Base-by-base conservation (phyloP, 495 filamentous ascomycete species). In the Penicillium psychrofluorescens region DNA sequence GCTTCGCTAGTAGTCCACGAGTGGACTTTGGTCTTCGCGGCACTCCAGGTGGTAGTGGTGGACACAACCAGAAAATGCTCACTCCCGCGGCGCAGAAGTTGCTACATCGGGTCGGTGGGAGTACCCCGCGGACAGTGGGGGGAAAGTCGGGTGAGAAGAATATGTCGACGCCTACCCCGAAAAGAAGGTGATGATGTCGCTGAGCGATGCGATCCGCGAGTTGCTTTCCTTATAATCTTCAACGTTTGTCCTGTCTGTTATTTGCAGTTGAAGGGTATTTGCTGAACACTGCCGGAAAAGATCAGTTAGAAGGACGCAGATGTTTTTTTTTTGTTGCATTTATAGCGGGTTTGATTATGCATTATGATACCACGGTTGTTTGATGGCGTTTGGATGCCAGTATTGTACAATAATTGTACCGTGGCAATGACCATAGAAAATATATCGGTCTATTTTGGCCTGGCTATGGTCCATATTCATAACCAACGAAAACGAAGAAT, bases 61-160 rank as follows among this genome's bases (percentile, higher is more conserved):
- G 41, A 2, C 46, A 40, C 12, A 45, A 39, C 34, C 54, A 36
- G 34, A 71, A 66, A 48, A 46, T 61, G 47, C 54, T 78, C 43
- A 77, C 75, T 11, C 92, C 92, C 11, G 92, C 92, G 7, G 92
- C 80, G 30, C 80, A 86, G 67, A 79, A 81, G 56, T 61, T 98
- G 41, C 80, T 88, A 68, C 74, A 78, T 35, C 80, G 72, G 52
- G 77, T 91, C 35, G 57, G 54, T 35, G 81, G 79, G 29, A 77
- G 69, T 38, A 69, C 62, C 7, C 67, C 67, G 36, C 60, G 61
- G 36, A 45, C 51, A 15, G 34, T 48, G n/a, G 53, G 48, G 12
- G 33, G 46, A 36, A 71, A 71, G 40, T 70, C 67, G 33, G 56
- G 61, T 30, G 55, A 77, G 44, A 69, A 66, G 48, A 72, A 73